Conservation (phyloP, 2,329 filamentous ascomycete species). For the Pestalotiopsis sp. region DNA sequence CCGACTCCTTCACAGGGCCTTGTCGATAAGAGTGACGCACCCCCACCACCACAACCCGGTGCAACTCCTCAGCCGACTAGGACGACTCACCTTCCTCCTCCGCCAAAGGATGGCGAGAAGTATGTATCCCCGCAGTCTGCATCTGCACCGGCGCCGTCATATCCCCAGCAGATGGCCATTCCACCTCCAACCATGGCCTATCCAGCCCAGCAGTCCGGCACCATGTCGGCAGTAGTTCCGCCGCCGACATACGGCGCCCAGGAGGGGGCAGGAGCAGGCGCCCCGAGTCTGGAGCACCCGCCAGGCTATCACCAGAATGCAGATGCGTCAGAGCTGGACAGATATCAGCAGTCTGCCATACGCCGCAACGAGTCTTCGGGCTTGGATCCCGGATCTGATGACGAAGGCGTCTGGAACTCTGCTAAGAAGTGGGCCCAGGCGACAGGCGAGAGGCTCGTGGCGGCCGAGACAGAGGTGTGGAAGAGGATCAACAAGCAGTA, state of each 20-base stretch:
- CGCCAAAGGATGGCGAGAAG: conserved; percentile 53
- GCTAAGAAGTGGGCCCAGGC: conserved; percentile 61
- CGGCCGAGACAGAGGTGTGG: conserved; percentile 65
- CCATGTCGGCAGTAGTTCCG: conserved; percentile 40
- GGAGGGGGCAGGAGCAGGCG: conserved; percentile 26
- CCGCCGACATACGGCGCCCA: conserved; percentile 29
- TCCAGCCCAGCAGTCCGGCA: conserved; percentile 45
- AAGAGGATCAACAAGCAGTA: conserved; percentile 63
- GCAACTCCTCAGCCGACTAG: conserved; percentile 48
- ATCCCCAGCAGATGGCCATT: conserved; percentile 54
- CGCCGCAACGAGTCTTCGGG: conserved; percentile 32
- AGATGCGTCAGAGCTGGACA: conserved; percentile 53
- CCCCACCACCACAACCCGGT: conserved; percentile 61
- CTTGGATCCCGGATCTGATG: conserved; percentile 33
- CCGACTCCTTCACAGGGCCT: conserved; percentile 46
- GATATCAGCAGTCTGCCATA: conserved; percentile 47
- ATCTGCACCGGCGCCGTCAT: conserved; percentile 31
- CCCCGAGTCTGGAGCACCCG: conserved; percentile 44
- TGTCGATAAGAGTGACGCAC: conserved; percentile 32
- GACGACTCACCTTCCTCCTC: conserved; percentile 46
- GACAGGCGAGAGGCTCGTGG: conserved; percentile 59
- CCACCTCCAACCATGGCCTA: conserved; percentile 47
- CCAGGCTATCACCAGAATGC: conserved; percentile 61
- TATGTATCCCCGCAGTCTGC: conserved; percentile 32
- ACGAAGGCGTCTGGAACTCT: conserved; percentile 55